A percentile compares a stretch with the other conserved stretches of the same genome.
Conservation (phyloP, 2,329 filamentous ascomycete genomes). For the Epichloe elymi region DNA sequence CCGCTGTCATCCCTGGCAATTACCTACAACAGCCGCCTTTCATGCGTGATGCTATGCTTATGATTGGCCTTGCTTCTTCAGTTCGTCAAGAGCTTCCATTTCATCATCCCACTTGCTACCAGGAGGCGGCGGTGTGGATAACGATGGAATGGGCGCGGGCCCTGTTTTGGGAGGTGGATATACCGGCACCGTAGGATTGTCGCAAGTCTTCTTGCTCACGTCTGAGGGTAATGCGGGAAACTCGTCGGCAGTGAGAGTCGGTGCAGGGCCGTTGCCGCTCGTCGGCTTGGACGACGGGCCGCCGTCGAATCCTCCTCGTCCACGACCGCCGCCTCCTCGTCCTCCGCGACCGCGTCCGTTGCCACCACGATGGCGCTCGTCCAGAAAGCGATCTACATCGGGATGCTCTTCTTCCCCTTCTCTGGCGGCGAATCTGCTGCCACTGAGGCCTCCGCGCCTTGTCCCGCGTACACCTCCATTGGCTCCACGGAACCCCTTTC, state of each 20-base stretch:
- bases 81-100: conserved; percentile 37
- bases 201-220: conserved; percentile 11
- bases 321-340: conserved; percentile 21
- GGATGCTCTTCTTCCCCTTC: conserved; percentile 19
- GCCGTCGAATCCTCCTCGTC: conserved; percentile 12
- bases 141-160: conserved; percentile 7
- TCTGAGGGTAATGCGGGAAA: conserved; percentile 24
- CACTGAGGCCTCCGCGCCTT: conserved; percentile 23
- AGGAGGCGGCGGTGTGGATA: conserved; percentile 16
- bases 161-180: not conserved
- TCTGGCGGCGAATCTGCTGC: conserved; percentile 29
- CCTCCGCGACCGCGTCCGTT: conserved; percentile 20
- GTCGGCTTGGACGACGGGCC: conserved; percentile 8
- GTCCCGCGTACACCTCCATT: conserved; percentile 28
- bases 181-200: conserved; percentile 6
- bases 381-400: conserved; percentile 24
- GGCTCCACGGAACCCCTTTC: conserved; percentile 28
- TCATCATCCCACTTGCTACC: conserved; percentile 44
- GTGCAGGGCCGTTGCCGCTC: conserved; percentile 1
- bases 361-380: conserved; percentile 21
- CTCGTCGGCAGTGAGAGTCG: conserved; percentile 18
- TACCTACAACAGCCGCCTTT: not conserved
- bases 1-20: not conserved
- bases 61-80: conserved; percentile 10
- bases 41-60: not conserved